Conservation (phyloP, 202 grass and related monocot genomes). For the Miscanthus sacchariflorus region DNA sequence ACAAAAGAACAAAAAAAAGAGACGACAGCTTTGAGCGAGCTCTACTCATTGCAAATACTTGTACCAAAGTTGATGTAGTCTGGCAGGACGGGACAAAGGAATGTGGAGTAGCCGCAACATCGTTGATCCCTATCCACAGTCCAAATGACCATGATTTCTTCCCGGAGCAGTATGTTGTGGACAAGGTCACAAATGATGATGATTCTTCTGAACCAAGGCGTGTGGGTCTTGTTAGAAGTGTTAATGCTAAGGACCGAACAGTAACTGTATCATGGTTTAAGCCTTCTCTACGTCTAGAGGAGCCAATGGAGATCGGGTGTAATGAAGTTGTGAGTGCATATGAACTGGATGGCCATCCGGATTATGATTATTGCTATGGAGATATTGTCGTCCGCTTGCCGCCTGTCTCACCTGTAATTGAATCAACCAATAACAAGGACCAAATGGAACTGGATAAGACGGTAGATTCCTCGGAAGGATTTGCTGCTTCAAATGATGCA, state of each 20-base stretch:
- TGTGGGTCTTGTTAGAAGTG: constrained; percentile 76
- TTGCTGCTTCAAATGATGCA: constrained; percentile 40
- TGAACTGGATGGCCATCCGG: constrained; percentile 89
- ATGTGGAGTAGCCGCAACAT: constrained; percentile 64
- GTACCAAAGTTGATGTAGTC: constrained; percentile 79
- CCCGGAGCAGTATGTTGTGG: constrained; percentile 85
- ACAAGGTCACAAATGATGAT: constrained; percentile 82
- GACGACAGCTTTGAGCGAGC: constrained; percentile 86
- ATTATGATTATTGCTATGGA: constrained; percentile 98
- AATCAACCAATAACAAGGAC: constrained; percentile 48
- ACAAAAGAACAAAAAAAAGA: constrained; percentile 82
- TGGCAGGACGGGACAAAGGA: constrained; percentile 96
- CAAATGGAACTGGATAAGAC: constrained; percentile 56
- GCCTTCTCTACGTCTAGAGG: constrained; percentile 51
- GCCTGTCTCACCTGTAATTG: constrained; percentile 64
- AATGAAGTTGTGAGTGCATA: constrained; percentile 94
- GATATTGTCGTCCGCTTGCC: constrained; percentile 91
- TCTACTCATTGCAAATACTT: constrained; percentile 73
- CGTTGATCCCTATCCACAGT: constrained; percentile 81
- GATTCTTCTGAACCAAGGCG: constrained; percentile 70
- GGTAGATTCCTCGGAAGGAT: constrained; percentile 47
- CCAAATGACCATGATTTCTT: constrained; percentile 97
- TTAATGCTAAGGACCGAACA: constrained; percentile 84
- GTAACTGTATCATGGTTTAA: constrained; percentile 88
- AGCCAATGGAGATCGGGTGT: constrained; percentile 59